Evolutionary conservation across 768 basidiomycete genomes (phyloP), one percentile per base, ranked within the genome.

Genomic region (Mrakia frigida): DNA sequence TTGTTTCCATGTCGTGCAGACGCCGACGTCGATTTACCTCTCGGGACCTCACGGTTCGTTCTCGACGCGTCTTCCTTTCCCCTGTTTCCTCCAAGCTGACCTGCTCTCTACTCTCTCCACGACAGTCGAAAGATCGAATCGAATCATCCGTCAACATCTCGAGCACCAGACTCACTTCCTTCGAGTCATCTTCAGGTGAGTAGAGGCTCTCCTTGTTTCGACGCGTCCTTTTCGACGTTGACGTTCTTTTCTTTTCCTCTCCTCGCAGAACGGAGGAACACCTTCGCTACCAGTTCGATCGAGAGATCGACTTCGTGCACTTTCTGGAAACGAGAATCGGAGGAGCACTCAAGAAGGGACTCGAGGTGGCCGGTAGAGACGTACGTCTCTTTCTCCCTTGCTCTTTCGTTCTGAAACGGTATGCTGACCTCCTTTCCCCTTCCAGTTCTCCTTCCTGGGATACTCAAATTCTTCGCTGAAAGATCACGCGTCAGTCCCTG

Each of bases 81-180:
- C 14, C 16, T 2, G 11, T 14, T 43, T n/a, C n/a, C n/a, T 59
- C 23, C 14, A 28, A 1, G 7, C 31, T 33, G 33, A 31, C 31
- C 31, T 63, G 31, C 6, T 18, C 9, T 3, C 37, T 33, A 9
- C 10, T 1, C 61, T 33, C 23, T 21, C 23, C 28, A 9, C 56
- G 3, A 63, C 61, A 63, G 61, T 63, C 61, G 61, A 63, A 33
- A 2, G 61, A 63, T 28, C n/a, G 5, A 63, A 63, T 31, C 61
- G 33, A 21, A 63, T 63, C 59, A 63, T 63, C 33, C 61, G 61
- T 37, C 31, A 63, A 16, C 61, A 63, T 9, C 31, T 37, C 61
- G 61, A 63, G 61, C 61, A 63, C 37, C 61, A 63, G 16, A 33
- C 61, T 6, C 61, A 63, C 61, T 35, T 63, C 61, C 61, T 63